These are phyloP conservation scores for Leccinum barrowsii DNA, from an alignment of 768 basidiomycete species.

Conservation along the genomic window DNA sequence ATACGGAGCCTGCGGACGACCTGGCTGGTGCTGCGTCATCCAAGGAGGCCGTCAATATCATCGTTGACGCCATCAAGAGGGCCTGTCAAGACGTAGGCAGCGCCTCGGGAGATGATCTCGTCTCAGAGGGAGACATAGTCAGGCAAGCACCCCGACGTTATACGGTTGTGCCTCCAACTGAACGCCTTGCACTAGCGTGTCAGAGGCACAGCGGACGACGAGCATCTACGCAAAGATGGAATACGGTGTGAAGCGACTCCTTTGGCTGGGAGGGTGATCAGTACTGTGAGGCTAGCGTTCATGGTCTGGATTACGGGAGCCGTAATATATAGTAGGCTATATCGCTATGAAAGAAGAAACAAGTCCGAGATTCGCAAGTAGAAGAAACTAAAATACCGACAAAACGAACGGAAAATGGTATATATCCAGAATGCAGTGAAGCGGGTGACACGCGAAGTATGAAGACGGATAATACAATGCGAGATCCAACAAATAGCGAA, in stretches of 20 bases:
- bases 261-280: constrained; percentile 76
- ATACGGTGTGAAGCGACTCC: constrained; percentile 83
- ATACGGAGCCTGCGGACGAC: constrained; percentile 60
- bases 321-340: constrained; percentile 12
- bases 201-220: constrained; percentile 82
- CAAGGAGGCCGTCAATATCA: constrained; percentile 69
- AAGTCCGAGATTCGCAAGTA: constrained; percentile 7
- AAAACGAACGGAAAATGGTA: constrained; percentile 19
- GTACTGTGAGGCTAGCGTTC: background rate
- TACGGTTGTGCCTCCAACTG: background rate
- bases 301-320: constrained; percentile 9
- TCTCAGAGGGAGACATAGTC: constrained; percentile 71
- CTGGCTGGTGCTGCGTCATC: constrained; percentile 62
- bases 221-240: constrained; percentile 91
- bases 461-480: constrained; percentile 18
- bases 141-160: constrained; percentile 45
- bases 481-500: constrained; percentile 14
- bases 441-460: constrained; percentile 11
- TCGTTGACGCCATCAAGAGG: constrained; percentile 64
- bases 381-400: constrained; percentile 6
- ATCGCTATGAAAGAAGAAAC: constrained; percentile 10
- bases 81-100: constrained; percentile 66
- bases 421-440: constrained; percentile 24
- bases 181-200: constrained; percentile 46
- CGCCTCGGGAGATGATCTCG: constrained; percentile 40